These are phyloP conservation scores for Penicillium taxi DNA, from an alignment of 495 filamentous ascomycete genomes.

Conservation along the genomic window DNA sequence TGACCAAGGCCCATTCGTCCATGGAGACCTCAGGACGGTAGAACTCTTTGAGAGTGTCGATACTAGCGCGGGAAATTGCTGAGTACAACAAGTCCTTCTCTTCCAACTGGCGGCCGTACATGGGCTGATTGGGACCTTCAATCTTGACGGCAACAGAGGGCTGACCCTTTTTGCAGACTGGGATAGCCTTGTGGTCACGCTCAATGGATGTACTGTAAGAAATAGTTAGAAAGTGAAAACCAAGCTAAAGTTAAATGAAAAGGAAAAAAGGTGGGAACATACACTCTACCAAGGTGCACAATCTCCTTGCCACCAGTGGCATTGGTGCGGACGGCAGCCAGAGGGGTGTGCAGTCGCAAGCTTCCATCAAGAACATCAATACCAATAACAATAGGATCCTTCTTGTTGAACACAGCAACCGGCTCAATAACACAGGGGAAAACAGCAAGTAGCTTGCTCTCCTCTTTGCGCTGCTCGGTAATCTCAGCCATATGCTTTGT, in stretches of 20 bases:
- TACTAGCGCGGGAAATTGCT: constrained; percentile 74
- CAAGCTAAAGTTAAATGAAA: no score
- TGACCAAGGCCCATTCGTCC: constrained; percentile 88
- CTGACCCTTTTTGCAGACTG: constrained; percentile 86
- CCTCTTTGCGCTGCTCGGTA: constrained; percentile 86
- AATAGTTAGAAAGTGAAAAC: constrained; percentile 3
- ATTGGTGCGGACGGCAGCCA: constrained; percentile 76
- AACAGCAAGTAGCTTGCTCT: constrained; percentile 88
- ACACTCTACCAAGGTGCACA: constrained; percentile 86
- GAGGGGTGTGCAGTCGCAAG: constrained; percentile 76
- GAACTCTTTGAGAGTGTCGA: constrained; percentile 94
- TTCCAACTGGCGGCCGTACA: constrained; percentile 92
- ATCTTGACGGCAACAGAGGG: constrained; percentile 97
- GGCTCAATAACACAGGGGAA: constrained; percentile 89
- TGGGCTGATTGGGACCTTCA: constrained; percentile 88
- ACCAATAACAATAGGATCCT: constrained; percentile 88
- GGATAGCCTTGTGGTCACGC: constrained; percentile 92
- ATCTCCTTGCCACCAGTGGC: constrained; percentile 71
- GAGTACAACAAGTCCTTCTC: constrained; percentile 87
- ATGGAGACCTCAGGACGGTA: constrained; percentile 83
- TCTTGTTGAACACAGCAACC: constrained; percentile 98
- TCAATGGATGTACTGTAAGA: constrained; percentile 76
- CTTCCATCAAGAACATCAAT: constrained; percentile 90
- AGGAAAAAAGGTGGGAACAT: constrained; percentile 52
- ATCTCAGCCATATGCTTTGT: constrained; percentile 85